Base-by-base conservation (phyloP, 345 rosid species). In the Corymbia maculata region DNA sequence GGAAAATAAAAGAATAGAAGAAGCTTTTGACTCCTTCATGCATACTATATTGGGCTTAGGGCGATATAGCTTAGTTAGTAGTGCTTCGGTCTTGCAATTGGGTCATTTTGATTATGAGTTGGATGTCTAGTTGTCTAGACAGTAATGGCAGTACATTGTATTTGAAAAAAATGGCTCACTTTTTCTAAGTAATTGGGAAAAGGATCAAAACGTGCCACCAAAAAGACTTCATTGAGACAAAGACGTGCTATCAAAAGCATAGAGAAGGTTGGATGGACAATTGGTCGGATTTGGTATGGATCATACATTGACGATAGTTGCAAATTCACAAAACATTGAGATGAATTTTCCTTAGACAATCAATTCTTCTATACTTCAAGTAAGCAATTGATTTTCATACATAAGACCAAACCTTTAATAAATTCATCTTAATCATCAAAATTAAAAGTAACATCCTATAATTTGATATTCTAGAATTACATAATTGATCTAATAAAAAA, bases 401-500 rank as follows among this genome's bases (percentile, higher is more conserved):
- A 3, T n/a, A 64, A 64, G 5, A 64, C 30, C 13, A 9, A 4
- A 36, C 75, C 75, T 64, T 64, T 64, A 13, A 6, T n/a, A 64
- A n/a, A 0, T n/a, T 64, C 0, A 0, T 36, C 36, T 64, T n/a
- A n/a, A 64, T 64, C 75, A 64, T 0, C 36, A n/a, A n/a, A 64
- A n/a, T 51, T 6, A 13, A n/a, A 3, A 64, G 7, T 64, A 12
- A 13, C 6, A 13, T n/a, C 36, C 70, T 64, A n/a, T 64, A n/a
- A 64, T 64, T 64, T 51, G 16, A 51, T 4, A 51, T 51, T 51
- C 3, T 13, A 51, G 13, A 51, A 51, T 5, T 51, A 51, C 52
- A 14, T 13, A 51, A 51, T 14, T 51, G 13, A 15, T 6, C 52
- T 13, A 51, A 51, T 51, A 14, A 51, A 14, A 51, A 13, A 51